A percentile compares a stretch with the other conserved stretches of the same genome.
Conservation (phyloP, 129 eudicot species). For the Mikania micrantha region DNA sequence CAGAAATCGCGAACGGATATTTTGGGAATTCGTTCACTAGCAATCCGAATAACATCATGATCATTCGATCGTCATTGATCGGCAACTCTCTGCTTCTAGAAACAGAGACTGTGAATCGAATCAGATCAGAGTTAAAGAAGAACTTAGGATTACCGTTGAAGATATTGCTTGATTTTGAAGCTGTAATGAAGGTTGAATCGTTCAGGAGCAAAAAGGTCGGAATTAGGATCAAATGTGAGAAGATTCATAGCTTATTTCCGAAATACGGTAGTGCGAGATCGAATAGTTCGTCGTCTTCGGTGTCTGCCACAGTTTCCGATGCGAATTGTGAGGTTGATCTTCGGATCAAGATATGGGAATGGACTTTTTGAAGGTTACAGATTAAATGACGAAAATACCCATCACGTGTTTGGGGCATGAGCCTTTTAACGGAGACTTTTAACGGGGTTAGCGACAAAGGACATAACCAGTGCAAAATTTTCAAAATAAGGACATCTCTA, state of each 20-base stretch:
- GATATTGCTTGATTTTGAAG: conserved; percentile 50
- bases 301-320: conserved; percentile 32
- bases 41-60: conserved; percentile 30
- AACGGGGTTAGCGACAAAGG: too few species aligned
- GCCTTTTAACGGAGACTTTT: too few species aligned
- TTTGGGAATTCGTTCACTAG: conserved; percentile 30
- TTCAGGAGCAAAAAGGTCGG: conserved; percentile 48
- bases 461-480: too few species aligned
- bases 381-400: too few species aligned
- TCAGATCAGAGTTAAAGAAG: conserved; percentile 56
- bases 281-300: conserved; percentile 34
- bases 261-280: conserved; percentile 14
- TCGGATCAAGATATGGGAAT: conserved; percentile 80
- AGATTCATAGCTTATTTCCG: conserved; percentile 39
- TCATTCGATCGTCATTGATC: conserved; percentile 32
- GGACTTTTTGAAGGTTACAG: conserved; percentile 37
- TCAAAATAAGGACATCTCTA: too few species aligned
- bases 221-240: conserved; percentile 54
- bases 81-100: conserved; percentile 34
- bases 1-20: conserved; percentile 39
- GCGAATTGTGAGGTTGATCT: conserved; percentile 84
- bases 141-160: conserved; percentile 46
- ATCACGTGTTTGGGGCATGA: too few species aligned
- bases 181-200: conserved; percentile 45
- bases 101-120: conserved; percentile 33